phyloP scores from a whole-genome alignment of 1,139 yeast genomes.

The Hyphopichia buzzinii region DNA sequence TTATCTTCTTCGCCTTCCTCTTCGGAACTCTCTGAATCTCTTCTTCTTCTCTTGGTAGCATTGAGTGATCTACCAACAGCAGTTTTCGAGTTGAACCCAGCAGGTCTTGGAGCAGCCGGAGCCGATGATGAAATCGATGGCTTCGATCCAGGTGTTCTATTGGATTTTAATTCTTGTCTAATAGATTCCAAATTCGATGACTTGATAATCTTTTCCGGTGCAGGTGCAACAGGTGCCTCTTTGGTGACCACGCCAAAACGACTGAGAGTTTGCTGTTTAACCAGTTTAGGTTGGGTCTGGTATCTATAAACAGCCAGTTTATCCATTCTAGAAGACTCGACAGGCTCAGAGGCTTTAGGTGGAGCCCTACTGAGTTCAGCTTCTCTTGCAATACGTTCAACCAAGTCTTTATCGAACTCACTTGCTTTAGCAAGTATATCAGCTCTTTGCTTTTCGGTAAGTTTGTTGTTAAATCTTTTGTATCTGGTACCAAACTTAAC shows the following conservation, averaged over 20 bases:
- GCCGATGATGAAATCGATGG: slow-evolving; percentile 28
- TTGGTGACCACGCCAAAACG: slow-evolving; percentile 44
- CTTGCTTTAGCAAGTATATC: slow-evolving; percentile 59
- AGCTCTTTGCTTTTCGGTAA: slow-evolving; percentile 57
- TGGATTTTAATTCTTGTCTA: slow-evolving; percentile 33
- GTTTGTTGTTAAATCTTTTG: slow-evolving; percentile 62
- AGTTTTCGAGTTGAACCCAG: slow-evolving; percentile 66
- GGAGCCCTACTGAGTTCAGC: slow-evolving; percentile 21
- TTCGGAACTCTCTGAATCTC: slow-evolving; percentile 34
- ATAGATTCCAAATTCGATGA: slow-evolving; percentile 40
- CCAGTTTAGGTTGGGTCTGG: slow-evolving; percentile 21
- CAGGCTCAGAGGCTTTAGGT: slow-evolving; percentile 17
- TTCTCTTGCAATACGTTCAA: slow-evolving; percentile 49
- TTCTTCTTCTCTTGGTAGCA: slow-evolving; percentile 26
- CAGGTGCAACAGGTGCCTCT: slow-evolving; percentile 40
- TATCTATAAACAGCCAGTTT: slow-evolving; percentile 24
- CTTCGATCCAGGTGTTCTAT: slow-evolving; percentile 17
- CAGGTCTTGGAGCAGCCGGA: slow-evolving; percentile 74
- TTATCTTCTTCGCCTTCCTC: slow-evolving; percentile 33
- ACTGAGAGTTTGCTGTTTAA: slow-evolving; percentile 49
- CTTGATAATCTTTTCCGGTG: slow-evolving; percentile 30
- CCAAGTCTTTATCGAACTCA: slow-evolving; percentile 50
- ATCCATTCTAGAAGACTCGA: slow-evolving; percentile 14
- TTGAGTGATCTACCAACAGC: slow-evolving; percentile 40
- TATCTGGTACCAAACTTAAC: slow-evolving; percentile 66